Evolutionary conservation across 352 stramenopile species (phyloP), one percentile per base, ranked within the genome.

Genomic region (Globisporangium solare): DNA sequence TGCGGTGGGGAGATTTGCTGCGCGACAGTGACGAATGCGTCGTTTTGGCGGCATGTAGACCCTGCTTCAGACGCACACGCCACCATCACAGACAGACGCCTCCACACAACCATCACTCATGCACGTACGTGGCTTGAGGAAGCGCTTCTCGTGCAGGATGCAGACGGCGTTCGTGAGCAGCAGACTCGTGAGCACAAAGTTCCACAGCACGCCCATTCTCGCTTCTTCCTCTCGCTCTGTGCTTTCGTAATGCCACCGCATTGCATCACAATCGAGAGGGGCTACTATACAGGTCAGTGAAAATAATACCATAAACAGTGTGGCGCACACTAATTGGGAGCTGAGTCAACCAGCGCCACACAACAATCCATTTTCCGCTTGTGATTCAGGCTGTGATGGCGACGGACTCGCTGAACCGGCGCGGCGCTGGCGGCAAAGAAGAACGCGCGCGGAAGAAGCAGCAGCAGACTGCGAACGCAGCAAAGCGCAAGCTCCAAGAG

Each of bases 121-220:
- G 24, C 24, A 83, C 77, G 58, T 79, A 93, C 85, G 86, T 51
- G 77, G 73, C 46, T 83, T 80, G 50, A 95, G 71, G 65, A 95
- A 95, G 49, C 86, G 78, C 75, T 92, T 92, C 59, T 95, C 86
- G 56, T 95, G 80, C 51, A 95, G 71, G 56, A 95, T 92, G 60
- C 83, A 89, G 53, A 95, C 76, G 32, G 82, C 82, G 66, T 95
- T 95, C 7, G 84, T 88, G 51, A 92, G 81, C 67, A 95, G 55
- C 54, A 95, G 64, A 42, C 83, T 94, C 66, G 86, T 85, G 35
- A 93, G 79, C 64, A 95, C 79, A 63, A 95, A 89, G 68, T 94
- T 89, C 86, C 86, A 95, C 54, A 95, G 67, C 48, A 91, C 82
- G 50, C 84, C 79, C 85, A 95, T 95, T 22, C 14, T 42, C 6